Conservation (phyloP, 202 grass and related monocot species). For the Carex sylvatica region DNA sequence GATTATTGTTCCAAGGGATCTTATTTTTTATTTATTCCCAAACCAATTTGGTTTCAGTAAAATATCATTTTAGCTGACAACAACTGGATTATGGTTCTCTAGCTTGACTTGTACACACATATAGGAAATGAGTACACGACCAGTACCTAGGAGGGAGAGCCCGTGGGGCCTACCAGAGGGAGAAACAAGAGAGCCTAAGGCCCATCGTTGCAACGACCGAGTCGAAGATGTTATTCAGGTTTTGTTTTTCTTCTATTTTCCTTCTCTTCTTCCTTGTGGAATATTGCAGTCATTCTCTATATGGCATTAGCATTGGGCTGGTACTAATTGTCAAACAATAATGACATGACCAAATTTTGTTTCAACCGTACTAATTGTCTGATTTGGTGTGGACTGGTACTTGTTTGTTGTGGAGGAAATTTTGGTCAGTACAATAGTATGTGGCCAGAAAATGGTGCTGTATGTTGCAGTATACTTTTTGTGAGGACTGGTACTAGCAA, state of each 20-base stretch:
- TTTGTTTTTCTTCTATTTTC: not conserved
- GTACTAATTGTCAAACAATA: not conserved
- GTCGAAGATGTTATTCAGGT: slow-evolving; percentile 89
- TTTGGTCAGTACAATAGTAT: not conserved
- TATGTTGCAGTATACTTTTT: not conserved
- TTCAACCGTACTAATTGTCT: not conserved
- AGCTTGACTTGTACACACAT: slow-evolving; percentile 43
- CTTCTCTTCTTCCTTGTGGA: not conserved
- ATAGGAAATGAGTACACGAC: slow-evolving; percentile 57
- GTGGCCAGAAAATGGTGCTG: not conserved
- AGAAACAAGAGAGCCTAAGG: slow-evolving; percentile 69
- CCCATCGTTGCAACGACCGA: slow-evolving; percentile 91
- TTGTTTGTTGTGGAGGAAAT: not conserved
- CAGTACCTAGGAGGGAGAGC: slow-evolving; percentile 70
- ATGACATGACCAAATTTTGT: not conserved
- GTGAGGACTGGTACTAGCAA: not conserved
- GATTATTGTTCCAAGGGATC: not conserved
- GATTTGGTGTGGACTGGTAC: not conserved
- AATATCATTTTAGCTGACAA: not conserved
- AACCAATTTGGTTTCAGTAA: not conserved
- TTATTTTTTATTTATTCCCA: not conserved
- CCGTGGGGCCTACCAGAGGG: slow-evolving; percentile 86
- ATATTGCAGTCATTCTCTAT: not conserved
- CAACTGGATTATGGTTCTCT: slow-evolving; percentile 41
- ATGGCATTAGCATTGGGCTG: not conserved